Evolutionary conservation across 495 filamentous ascomycete species (phyloP).

Genomic region (Polyplosphaeria fusca): DNA sequence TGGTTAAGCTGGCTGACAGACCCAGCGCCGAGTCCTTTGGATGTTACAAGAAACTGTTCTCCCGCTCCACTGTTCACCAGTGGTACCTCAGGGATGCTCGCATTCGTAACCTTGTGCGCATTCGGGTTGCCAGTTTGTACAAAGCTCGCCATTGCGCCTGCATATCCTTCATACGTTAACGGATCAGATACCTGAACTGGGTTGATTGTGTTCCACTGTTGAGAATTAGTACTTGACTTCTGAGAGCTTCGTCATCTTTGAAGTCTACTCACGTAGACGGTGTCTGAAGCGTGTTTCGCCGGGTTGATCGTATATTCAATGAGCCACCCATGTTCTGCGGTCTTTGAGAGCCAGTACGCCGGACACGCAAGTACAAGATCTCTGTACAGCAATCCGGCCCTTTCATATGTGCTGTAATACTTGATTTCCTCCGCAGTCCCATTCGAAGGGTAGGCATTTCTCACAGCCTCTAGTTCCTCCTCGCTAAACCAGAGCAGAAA

Average conservation of each 20-base stretch:
- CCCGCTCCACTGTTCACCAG: constrained; percentile 35
- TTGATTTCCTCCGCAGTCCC: constrained; percentile 47
- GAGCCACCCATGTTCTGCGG: constrained; percentile 49
- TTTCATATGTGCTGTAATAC: constrained; percentile 49
- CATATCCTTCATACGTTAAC: constrained; percentile 55
- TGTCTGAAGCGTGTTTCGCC: constrained; percentile 59
- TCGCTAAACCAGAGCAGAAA: constrained; percentile 51
- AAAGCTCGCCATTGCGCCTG: constrained; percentile 59
- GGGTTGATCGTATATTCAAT: constrained; percentile 60
- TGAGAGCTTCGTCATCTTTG: too few species aligned
- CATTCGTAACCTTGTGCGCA: constrained; percentile 53
- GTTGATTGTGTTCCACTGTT: constrained; percentile 55
- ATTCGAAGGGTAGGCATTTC: constrained; percentile 46
- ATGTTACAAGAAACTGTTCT: constrained; percentile 50
- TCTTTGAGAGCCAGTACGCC: constrained; percentile 53
- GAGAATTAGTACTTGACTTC: too few species aligned
- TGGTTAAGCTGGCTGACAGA: constrained; percentile 42
- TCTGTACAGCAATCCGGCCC: constrained; percentile 56
- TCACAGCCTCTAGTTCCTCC: constrained; percentile 42
- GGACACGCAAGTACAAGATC: constrained; percentile 61
- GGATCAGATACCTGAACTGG: constrained; percentile 52
- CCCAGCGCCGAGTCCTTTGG: not conserved
- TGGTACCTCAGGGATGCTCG: constrained; percentile 48
- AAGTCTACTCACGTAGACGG: constrained; percentile 51
- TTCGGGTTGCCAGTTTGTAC: constrained; percentile 60